Evolutionary conservation across 1,284 basidiomycete species (phyloP), one percentile per base, ranked within the genome.

Genomic region (Papiliotrema laurentii): DNA sequence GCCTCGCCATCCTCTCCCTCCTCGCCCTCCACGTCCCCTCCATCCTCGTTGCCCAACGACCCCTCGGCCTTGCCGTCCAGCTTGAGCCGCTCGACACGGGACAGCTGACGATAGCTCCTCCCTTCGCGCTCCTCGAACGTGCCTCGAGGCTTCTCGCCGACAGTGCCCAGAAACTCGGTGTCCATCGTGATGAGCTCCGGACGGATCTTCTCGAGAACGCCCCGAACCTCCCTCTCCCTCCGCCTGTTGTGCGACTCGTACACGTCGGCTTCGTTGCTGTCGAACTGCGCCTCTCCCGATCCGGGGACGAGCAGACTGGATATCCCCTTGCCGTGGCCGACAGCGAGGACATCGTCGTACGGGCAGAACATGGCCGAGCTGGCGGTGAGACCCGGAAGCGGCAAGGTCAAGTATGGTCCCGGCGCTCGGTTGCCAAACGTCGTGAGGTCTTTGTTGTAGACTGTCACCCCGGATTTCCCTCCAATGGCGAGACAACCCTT

Each of bases 101-200:
- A 80, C 35, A 89, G 76, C 40, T 85, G 79, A 39, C 85, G 79
- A 67, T 82, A 92, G 1, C 86, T 81, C 13, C 82, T 75, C 3
- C 52, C 53, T 47, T 71, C 67, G 25, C 81, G 77, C 36, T 76
- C 75, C 69, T 42, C 80, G 76, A 53, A 82, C 77, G 39, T 81
- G 79, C 47, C 71, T 49, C 58, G 73, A 49, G 82, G 36, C 78
- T 82, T 45, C 77, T 79, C 80, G 6, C 81, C 83, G 37, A 92
- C 75, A 18, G 81, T 81, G 22, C 89, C 90, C 28, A 91, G 74
- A 66, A 89, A 83, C 50, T 90, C 85, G 0, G 89, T 83, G 71
- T 97, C 89, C 50, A 97, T 79, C 0, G 88, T 81, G 63, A 99
- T 98, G 76, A 96, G 83, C 57, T 97, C 92, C 3, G 91, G 86